Conservation (phyloP, 805 yeast species). For the Myxozyma neglecta region DNA sequence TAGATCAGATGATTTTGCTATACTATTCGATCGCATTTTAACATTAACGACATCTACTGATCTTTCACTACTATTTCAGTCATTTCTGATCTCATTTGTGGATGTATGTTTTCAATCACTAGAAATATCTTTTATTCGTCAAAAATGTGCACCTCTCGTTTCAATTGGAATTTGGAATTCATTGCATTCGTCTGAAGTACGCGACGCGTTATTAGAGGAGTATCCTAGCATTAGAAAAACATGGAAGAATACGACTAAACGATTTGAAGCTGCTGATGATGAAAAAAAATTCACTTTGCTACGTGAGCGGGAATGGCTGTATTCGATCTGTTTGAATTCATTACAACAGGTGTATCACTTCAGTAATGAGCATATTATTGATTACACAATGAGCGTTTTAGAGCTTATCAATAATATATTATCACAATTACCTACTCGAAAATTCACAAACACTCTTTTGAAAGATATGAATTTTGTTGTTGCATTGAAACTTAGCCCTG, state of each 20-base stretch:
- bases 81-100: constrained; percentile 36
- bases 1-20: constrained; percentile 37
- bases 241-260: constrained; percentile 34
- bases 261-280: constrained; percentile 30
- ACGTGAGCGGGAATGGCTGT: constrained; percentile 39
- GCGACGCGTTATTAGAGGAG: constrained; percentile 31
- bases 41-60: constrained; percentile 23
- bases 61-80: constrained; percentile 10
- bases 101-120: constrained; percentile 34
- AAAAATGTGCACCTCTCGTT: constrained; percentile 39
- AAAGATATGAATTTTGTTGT: constrained; percentile 37
- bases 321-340: constrained; percentile 29
- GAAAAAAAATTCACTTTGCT: constrained; percentile 28
- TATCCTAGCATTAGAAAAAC: constrained; percentile 31
- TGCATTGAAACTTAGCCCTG: constrained; percentile 5
- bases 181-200: constrained; percentile 28
- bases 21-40: constrained; percentile 40
- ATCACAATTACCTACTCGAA: constrained; percentile 48
- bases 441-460: constrained; percentile 40
- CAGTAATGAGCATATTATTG: not conserved
- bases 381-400: constrained; percentile 27
- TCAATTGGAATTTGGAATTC: constrained; percentile 42
- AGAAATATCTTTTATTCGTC: constrained; percentile 32
- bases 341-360: constrained; percentile 17
- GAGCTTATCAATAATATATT: constrained; percentile 38